phyloP scores from a whole-genome alignment of 2,329 filamentous ascomycete species.

The Zalaria sp. region DNA sequence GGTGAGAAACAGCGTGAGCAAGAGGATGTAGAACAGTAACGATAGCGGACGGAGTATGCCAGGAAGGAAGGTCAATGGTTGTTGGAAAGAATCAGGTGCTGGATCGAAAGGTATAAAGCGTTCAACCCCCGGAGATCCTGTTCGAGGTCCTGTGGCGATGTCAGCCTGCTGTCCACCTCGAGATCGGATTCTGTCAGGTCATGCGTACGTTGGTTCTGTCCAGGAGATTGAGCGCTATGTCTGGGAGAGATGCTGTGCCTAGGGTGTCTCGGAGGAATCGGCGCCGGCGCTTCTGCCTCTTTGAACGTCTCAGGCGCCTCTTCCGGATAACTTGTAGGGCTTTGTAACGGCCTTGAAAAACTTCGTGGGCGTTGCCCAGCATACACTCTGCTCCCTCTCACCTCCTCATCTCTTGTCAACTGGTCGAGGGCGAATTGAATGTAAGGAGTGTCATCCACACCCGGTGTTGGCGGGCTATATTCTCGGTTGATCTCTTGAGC shows the following conservation, averaged over 20 bases:
- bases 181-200: too few relatives aligned
- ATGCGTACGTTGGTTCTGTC: background rate
- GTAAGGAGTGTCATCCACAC: slow-evolving; percentile 72
- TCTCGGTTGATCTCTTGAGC: slow-evolving; percentile 15
- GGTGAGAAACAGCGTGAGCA: slow-evolving; percentile 56
- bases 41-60: slow-evolving; percentile 53
- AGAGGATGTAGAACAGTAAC: slow-evolving; percentile 43
- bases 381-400: slow-evolving; percentile 39
- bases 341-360: background rate
- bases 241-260: background rate
- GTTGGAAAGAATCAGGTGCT: slow-evolving; percentile 12
- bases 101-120: slow-evolving; percentile 19
- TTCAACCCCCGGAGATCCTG: slow-evolving; percentile 7
- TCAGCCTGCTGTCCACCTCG: too few relatives aligned
- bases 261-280: slow-evolving; percentile 2
- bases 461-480: slow-evolving; percentile 47
- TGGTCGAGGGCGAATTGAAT: slow-evolving; percentile 84
- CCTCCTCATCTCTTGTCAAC: slow-evolving; percentile 59
- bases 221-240: background rate
- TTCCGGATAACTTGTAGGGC: background rate
- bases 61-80: slow-evolving; percentile 53
- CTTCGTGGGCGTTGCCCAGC: slow-evolving; percentile 22
- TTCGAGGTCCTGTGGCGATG: too few relatives aligned
- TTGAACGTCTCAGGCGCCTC: background rate
- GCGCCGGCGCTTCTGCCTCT: background rate